Conservation (phyloP, 2,329 filamentous ascomycete genomes). For the Hypocreales sp. region DNA sequence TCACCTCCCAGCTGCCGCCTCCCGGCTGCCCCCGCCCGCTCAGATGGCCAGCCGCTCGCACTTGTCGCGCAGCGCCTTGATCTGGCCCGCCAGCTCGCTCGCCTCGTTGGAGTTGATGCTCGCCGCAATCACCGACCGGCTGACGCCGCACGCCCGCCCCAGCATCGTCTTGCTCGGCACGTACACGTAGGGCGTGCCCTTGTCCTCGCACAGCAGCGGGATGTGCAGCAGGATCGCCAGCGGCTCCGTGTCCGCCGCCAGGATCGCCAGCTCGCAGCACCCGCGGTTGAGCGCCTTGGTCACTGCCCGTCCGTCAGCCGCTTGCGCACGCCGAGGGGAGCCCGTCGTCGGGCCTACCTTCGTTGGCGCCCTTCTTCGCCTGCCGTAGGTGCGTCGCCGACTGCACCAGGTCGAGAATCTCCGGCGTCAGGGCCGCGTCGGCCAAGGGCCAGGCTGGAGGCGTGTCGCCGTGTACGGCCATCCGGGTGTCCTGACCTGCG, state of each 20-base stretch:
- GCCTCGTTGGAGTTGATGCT: constrained; percentile 88
- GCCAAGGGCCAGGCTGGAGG: constrained; percentile 52
- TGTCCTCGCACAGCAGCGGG: constrained; percentile 75
- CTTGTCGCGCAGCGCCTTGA: constrained; percentile 82
- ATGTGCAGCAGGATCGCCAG: constrained; percentile 81
- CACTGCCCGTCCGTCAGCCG: constrained; percentile 9
- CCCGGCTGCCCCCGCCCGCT: too few species aligned
- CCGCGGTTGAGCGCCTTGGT: constrained; percentile 88
- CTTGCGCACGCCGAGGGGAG: neutral
- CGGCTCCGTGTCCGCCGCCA: constrained; percentile 77
- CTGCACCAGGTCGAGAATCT: constrained; percentile 72
- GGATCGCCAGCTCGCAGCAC: constrained; percentile 75
- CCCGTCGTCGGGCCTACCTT: constrained; percentile 24
- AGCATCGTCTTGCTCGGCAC: constrained; percentile 70
- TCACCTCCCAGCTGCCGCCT: too few species aligned
- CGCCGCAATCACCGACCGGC: constrained; percentile 70
- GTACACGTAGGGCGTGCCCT: constrained; percentile 51
- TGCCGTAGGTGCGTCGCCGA: constrained; percentile 52
- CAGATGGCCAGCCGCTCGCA: constrained; percentile 92
- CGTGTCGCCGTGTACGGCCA: neutral
- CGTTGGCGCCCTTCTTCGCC: constrained; percentile 82
- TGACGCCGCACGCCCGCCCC: constrained; percentile 80
- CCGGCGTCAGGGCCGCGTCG: constrained; percentile 59
- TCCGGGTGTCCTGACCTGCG: constrained; percentile 7
- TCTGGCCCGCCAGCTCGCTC: constrained; percentile 74